These are phyloP conservation scores for Fusarium sp. DNA, from an alignment of 2,329 filamentous ascomycete species.

Conservation along the genomic window DNA sequence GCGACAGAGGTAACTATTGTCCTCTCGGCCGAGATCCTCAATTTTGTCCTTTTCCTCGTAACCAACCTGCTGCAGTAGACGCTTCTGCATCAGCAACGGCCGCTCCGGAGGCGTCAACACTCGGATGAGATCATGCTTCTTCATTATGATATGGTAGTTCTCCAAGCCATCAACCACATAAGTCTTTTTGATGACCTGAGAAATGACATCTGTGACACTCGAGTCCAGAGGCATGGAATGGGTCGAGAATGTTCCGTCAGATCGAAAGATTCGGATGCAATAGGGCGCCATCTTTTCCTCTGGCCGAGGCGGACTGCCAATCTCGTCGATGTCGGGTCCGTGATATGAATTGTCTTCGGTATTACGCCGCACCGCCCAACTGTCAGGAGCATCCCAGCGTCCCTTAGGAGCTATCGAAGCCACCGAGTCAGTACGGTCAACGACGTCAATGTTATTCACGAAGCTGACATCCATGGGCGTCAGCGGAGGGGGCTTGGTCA, in stretches of 20 bases:
- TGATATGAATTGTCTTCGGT: constrained; percentile 76
- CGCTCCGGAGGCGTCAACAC: constrained; percentile 85
- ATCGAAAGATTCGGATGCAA: constrained; percentile 95
- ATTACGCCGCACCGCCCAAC: constrained; percentile 89
- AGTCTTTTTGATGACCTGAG: constrained; percentile 94
- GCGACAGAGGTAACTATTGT: constrained; percentile 96
- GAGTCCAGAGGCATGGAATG: constrained; percentile 88
- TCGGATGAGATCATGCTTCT: constrained; percentile 90
- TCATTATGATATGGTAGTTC: constrained; percentile 96
- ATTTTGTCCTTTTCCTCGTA: constrained; percentile 90
- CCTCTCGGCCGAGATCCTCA: constrained; percentile 94
- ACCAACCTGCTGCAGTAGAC: constrained; percentile 90
- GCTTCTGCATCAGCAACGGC: constrained; percentile 92
- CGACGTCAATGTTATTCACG: constrained; percentile 61
- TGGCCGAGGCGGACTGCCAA: constrained; percentile 75
- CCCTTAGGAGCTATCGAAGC: constrained; percentile 62
- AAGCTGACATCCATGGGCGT: constrained; percentile 78
- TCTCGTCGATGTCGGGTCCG: constrained; percentile 76
- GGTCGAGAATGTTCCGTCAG: constrained; percentile 94
- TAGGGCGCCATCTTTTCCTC: constrained; percentile 85
- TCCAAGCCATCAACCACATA: constrained; percentile 91
- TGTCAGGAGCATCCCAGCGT: constrained; percentile 94
- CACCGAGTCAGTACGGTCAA: constrained; percentile 58
- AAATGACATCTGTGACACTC: constrained; percentile 87
- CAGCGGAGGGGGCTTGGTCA: constrained; percentile 79